phyloP scores from a whole-genome alignment of 805 yeast genomes.

The Saccharomycopsis microspora region DNA sequence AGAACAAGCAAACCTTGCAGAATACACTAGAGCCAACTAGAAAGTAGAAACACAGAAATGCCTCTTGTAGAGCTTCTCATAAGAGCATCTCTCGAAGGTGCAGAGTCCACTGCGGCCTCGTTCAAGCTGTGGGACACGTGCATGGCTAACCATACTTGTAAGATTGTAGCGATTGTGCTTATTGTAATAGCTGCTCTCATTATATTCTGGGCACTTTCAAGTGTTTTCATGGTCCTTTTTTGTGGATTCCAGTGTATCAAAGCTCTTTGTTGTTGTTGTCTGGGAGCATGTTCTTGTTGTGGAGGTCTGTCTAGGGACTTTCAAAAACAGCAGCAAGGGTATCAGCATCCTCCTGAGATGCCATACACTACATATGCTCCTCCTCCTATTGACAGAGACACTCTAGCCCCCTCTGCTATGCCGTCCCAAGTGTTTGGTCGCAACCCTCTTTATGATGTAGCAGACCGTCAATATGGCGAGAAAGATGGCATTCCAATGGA shows the following conservation, averaged over 20 bases:
- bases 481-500: slow-evolving; percentile 6
- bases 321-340: neutral
- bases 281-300: slow-evolving; percentile 6
- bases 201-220: slow-evolving; percentile 35
- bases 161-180: slow-evolving; percentile 50
- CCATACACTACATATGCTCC: too few relatives aligned
- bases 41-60: too few relatives aligned
- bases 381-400: too few relatives aligned
- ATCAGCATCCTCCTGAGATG: neutral
- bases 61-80: too few relatives aligned
- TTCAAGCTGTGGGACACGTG: slow-evolving; percentile 50
- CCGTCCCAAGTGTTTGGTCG: slow-evolving; percentile 8
- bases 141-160: slow-evolving; percentile 51
- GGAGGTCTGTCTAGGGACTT: slow-evolving; percentile 3
- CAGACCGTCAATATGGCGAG: slow-evolving; percentile 6
- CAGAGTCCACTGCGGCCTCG: slow-evolving; percentile 18
- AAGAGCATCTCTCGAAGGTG: neutral
- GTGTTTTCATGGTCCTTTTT: slow-evolving; percentile 34
- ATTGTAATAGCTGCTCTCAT: slow-evolving; percentile 40
- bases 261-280: slow-evolving; percentile 32
- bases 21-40: too few relatives aligned
- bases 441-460: slow-evolving; percentile 8
- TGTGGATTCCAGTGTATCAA: slow-evolving; percentile 34
- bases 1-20: too few relatives aligned
- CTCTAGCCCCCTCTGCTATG: slow-evolving; percentile 7